phyloP scores from a whole-genome alignment of 1,139 yeast genomes.

The Pichia sp. region DNA sequence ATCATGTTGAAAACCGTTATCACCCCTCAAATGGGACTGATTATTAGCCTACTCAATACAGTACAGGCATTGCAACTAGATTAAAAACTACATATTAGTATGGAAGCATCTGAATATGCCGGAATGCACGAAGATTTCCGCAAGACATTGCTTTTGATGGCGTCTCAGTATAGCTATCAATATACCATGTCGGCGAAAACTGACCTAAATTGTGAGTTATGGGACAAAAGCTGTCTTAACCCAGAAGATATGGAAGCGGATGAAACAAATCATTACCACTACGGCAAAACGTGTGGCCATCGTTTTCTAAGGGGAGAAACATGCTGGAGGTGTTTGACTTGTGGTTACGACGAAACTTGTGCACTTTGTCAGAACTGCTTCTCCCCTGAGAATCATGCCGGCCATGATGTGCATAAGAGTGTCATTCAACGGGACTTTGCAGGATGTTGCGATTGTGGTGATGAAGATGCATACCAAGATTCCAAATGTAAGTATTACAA shows the following conservation, averaged over 20 bases:
- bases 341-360: constrained; percentile 82
- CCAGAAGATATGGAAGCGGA: constrained; percentile 19
- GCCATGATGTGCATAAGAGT: constrained; percentile 68
- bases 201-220: too few relatives aligned
- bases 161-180: too few relatives aligned
- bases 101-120: too few relatives aligned
- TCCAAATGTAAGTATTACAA: constrained; percentile 32
- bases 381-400: constrained; percentile 61
- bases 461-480: constrained; percentile 52
- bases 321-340: constrained; percentile 72
- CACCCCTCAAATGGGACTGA: too few relatives aligned
- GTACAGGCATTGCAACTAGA: too few relatives aligned
- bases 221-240: too few relatives aligned
- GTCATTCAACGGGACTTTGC: constrained; percentile 79
- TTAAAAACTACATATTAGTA: too few relatives aligned
- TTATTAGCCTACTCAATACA: too few relatives aligned
- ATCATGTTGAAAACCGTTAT: too few relatives aligned
- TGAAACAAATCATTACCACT: constrained; percentile 40
- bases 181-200: too few relatives aligned
- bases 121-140: too few relatives aligned
- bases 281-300: constrained; percentile 69
- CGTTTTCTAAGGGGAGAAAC: constrained; percentile 82
- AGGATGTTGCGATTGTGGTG: constrained; percentile 73
- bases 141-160: too few relatives aligned
- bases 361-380: constrained; percentile 79